Conservation (phyloP, 179 eudicot species). For the Nepenthes alata region DNA sequence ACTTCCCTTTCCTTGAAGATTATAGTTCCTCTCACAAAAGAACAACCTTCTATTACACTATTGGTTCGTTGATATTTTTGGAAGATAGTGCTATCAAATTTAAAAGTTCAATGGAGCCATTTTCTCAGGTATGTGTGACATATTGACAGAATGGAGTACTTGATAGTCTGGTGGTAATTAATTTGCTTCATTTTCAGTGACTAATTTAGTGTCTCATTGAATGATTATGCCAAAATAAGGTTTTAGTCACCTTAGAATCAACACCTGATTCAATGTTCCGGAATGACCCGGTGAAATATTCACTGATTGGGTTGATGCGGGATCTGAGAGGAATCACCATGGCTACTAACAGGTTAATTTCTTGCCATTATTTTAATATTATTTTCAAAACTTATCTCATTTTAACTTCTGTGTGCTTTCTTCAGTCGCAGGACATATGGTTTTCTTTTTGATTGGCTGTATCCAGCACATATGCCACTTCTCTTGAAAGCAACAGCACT, state of each 20-base stretch:
- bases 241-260: conserved; percentile 60
- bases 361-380: background rate
- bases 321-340: conserved; percentile 86
- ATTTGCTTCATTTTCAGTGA: background rate
- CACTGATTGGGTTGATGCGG: conserved; percentile 78
- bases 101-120: conserved; percentile 69
- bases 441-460: conserved; percentile 81
- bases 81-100: conserved; percentile 65
- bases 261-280: conserved; percentile 62
- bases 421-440: conserved; percentile 77
- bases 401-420: background rate
- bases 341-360: conserved; percentile 72
- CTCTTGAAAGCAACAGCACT: conserved; percentile 61
- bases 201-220: background rate
- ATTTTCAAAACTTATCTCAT: background rate
- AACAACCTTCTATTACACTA: conserved; percentile 67
- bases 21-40: conserved; percentile 61
- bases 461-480: conserved; percentile 78
- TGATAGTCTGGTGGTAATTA: background rate
- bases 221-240: conserved; percentile 27
- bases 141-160: background rate
- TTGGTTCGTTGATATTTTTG: conserved; percentile 66
- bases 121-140: conserved; percentile 36
- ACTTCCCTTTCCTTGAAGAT: conserved; percentile 66
- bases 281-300: conserved; percentile 63